Conservation (phyloP, 2,329 filamentous ascomycete species). For the Intubia oerlemansii region DNA sequence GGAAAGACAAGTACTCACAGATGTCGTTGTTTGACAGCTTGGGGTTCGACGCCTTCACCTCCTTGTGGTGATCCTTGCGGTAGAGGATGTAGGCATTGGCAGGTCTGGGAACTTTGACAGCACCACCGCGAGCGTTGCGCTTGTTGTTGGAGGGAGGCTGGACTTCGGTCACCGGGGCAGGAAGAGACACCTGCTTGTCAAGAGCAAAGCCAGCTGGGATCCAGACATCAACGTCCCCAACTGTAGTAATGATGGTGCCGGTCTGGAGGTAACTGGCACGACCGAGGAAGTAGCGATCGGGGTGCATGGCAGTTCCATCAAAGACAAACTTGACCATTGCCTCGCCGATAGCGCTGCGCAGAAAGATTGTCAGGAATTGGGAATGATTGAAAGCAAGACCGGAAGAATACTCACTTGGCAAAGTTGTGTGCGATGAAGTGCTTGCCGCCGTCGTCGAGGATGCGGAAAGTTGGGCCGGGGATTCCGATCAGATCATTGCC, state of each 20-base stretch:
- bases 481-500: constrained; percentile 4
- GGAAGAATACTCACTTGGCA: constrained; percentile 3
- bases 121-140: constrained; percentile 1
- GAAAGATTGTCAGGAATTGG: no score
- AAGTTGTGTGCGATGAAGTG: constrained; percentile 6
- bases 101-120: constrained; percentile 14
- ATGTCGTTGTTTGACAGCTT: constrained; percentile 20
- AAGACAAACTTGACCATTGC: constrained; percentile 6
- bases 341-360: constrained; percentile 4
- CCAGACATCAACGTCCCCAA: constrained; percentile 5
- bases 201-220: constrained; percentile 2
- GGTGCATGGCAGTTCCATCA: constrained; percentile 5
- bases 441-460: constrained; percentile 6
- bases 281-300: constrained; percentile 6
- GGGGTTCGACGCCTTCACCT: constrained; percentile 14
- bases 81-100: constrained; percentile 22
- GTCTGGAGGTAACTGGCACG: constrained; percentile 2
- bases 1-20: constrained; percentile 13
- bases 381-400: no score
- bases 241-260: constrained; percentile 2
- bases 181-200: no score
- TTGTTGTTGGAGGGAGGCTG: background rate
- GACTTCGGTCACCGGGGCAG: no score
- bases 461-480: constrained; percentile 4
- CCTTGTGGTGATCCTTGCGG: constrained; percentile 17